Base-by-base conservation (phyloP, 1,284 basidiomycete genomes). In the Melampsora americana region DNA sequence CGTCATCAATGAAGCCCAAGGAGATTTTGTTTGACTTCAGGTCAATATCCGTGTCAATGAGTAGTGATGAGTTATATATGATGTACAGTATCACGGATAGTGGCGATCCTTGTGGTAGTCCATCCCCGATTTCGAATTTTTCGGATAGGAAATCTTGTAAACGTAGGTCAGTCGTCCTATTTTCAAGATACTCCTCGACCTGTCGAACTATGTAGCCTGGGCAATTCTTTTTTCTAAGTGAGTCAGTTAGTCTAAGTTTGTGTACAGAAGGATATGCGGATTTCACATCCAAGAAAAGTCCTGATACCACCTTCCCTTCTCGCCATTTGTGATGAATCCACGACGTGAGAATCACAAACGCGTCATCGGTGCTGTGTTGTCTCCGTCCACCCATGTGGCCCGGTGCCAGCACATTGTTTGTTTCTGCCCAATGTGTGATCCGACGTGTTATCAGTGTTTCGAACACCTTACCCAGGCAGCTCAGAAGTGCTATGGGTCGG, bases 281-380 rank as follows among this genome's bases (percentile, higher is more conserved):
- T 53, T 69, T 69, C 20, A 69, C 67, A 59, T 69, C 67, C 7
- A 35, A n/a, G n/a, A n/a, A n/a, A n/a, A n/a, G n/a, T n/a, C n/a
- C n/a, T n/a, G n/a, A n/a, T n/a, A n/a, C n/a, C n/a, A n/a, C n/a
- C n/a, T n/a, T n/a, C n/a, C n/a, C n/a, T n/a, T n/a, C n/a, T n/a
- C n/a, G n/a, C n/a, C n/a, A n/a, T n/a, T n/a, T n/a, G n/a, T n/a
- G n/a, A n/a, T n/a, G n/a, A n/a, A n/a, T n/a, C n/a, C n/a, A n/a
- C n/a, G n/a, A n/a, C n/a, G n/a, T n/a, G n/a, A n/a, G n/a, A n/a
- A n/a, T n/a, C n/a, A n/a, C n/a, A n/a, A n/a, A n/a, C n/a, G n/a
- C n/a, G n/a, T n/a, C n/a, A n/a, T n/a, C n/a, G n/a, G n/a, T n/a
- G n/a, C 46, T 64, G 18, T 48, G 46, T 11, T 44, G 42, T 14